Base-by-base conservation (phyloP, 177 flowering plant genomes). In the Vitis hybrid region DNA sequence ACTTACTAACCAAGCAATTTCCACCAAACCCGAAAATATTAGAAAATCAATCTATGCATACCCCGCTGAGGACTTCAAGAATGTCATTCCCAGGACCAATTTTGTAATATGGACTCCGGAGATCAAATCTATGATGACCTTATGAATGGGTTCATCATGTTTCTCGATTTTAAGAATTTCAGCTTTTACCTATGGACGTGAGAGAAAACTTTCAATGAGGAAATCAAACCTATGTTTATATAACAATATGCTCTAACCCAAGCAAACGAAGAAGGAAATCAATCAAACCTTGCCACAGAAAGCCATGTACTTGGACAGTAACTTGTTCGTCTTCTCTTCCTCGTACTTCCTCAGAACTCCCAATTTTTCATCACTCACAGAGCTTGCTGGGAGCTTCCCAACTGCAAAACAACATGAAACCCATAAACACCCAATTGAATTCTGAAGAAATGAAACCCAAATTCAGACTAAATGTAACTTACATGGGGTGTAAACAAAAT, bases 381-480 rank as follows among this genome's bases (percentile, higher is more conserved):
- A 56, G 32, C 83, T 87, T 66, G 83, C 83, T 56, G 89, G 96
- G 18, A 91, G 80, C 84, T 82, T 91, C 60, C 96, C 96, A 76
- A 78, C 96, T 91, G 70, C 52, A 9, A 62, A 0, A 56, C 10
- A 61, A 63, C 16, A 8, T 7, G 12, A 52, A 72, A 68, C 68
- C 3, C 10, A 46, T 11, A 12, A 51, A 72, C 46, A 35, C 73
- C 73, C 59, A 50, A 11, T 11, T 27, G 50, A 48, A 49, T 40
- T 68, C 35, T 2, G 19, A 69, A 19, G 9, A 16, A 13, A 10
- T 35, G 4, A 7, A 55, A 48, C 16, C 24, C 2, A 21, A 16
- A 65, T 4, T 11, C 54, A 52, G 11, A 54, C 11, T 18, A 16
- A 52, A 64, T 3, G 8, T 0, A 61, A 76, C 85, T 81, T 77